These are phyloP conservation scores for Penicillium pulvis DNA, from an alignment of 495 filamentous ascomycete genomes.

Conservation along the genomic window DNA sequence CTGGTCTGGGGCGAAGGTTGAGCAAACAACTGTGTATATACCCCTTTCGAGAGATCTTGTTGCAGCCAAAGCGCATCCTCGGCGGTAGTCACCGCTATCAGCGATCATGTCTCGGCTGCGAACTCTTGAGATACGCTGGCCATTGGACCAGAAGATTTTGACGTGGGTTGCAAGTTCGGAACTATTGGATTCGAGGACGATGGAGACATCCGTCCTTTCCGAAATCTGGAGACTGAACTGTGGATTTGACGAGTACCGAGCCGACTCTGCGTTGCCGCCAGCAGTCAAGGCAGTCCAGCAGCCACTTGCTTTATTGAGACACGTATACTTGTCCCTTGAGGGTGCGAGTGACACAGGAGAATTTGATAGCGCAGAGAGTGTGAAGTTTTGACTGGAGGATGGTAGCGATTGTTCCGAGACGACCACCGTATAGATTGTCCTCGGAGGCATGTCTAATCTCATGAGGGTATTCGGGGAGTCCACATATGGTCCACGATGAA, in stretches of 20 bases:
- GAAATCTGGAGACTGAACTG: constrained; percentile 72
- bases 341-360: constrained; percentile 57
- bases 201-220: constrained; percentile 57
- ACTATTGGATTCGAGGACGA: constrained; percentile 75
- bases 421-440: constrained; percentile 71
- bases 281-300: constrained; percentile 78
- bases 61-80: constrained; percentile 71
- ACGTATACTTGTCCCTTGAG: constrained; percentile 59
- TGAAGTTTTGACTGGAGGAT: constrained; percentile 71
- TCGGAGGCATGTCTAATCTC: constrained; percentile 63
- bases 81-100: constrained; percentile 81
- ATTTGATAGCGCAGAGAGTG: constrained; percentile 76
- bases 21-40: constrained; percentile 82
- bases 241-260: constrained; percentile 79
- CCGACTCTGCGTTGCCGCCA: constrained; percentile 77
- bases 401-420: constrained; percentile 77
- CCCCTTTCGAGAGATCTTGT: constrained; percentile 59
- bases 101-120: constrained; percentile 75
- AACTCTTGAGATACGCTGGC: constrained; percentile 66
- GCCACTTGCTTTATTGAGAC: constrained; percentile 54
- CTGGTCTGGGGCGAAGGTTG: constrained; percentile 82
- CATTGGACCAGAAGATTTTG: constrained; percentile 76
- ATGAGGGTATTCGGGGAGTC: constrained; percentile 92
- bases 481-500: constrained; percentile 78
- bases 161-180: constrained; percentile 75